Conservation (phyloP, 352 stramenopile species). For the Phytophthora syringae region DNA sequence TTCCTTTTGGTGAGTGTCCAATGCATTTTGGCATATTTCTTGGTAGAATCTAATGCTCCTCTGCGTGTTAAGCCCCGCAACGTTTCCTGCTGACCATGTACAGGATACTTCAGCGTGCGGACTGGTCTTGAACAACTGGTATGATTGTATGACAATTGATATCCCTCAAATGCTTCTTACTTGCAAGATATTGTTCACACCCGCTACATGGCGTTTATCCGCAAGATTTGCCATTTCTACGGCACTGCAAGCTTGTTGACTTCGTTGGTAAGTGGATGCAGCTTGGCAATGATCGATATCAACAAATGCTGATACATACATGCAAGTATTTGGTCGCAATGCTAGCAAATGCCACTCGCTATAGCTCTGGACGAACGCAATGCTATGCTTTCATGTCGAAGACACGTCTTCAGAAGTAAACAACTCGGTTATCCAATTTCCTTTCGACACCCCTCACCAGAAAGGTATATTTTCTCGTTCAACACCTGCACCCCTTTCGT, state of each 20-base stretch:
- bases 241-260: constrained; percentile 21
- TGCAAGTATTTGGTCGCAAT: neutral
- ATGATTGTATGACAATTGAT: neutral
- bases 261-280: constrained; percentile 15
- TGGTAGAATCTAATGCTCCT: constrained; percentile 1
- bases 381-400: neutral
- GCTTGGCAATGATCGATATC: neutral
- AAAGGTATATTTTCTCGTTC: too few relatives aligned
- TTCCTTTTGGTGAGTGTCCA: constrained; percentile 26
- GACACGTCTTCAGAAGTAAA: neutral
- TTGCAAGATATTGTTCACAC: neutral
- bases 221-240: constrained; percentile 39
- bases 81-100: neutral
- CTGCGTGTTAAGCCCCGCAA: constrained; percentile 18
- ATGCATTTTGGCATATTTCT: neutral
- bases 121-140: constrained; percentile 39
- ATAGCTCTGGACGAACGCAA: neutral
- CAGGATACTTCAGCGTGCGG: constrained; percentile 14
- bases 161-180: too few relatives aligned
- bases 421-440: too few relatives aligned
- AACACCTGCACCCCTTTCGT: too few relatives aligned
- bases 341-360: neutral
- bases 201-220: constrained; percentile 43
- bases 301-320: neutral
- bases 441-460: too few relatives aligned